Percentiles rank a stretch among this genome's conserved stretches.
These are phyloP conservation scores for Corynespora cassiicola DNA, from an alignment of 2,329 filamentous ascomycete genomes.

Conservation along the genomic window DNA sequence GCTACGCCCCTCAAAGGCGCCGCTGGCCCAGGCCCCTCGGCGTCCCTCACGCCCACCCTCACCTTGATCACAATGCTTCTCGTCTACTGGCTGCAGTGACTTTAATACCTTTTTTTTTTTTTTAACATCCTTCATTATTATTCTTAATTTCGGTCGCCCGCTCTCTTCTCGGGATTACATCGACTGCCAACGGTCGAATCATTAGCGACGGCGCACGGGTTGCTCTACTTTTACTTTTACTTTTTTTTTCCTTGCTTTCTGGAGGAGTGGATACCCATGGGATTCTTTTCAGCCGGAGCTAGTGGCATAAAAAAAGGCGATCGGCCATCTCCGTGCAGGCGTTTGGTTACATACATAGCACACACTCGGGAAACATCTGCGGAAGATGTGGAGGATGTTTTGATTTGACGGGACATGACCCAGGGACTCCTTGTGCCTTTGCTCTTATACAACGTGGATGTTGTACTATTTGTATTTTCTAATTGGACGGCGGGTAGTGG, in stretches of 20 bases:
- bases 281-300: slow-evolving; percentile 13
- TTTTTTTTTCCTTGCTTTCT: slow-evolving; percentile 10
- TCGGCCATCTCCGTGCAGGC: slow-evolving; percentile 4
- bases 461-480: slow-evolving; percentile 12
- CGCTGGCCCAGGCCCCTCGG: slow-evolving; percentile 24
- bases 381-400: neutral
- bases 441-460: too few species aligned
- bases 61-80: slow-evolving; percentile 43
- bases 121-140: slow-evolving; percentile 24
- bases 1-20: slow-evolving; percentile 49
- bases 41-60: slow-evolving; percentile 35
- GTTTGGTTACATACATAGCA: slow-evolving; percentile 4
- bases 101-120: slow-evolving; percentile 21
- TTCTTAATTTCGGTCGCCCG: too few species aligned
- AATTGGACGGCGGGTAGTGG: slow-evolving; percentile 12
- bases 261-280: slow-evolving; percentile 27
- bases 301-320: slow-evolving; percentile 14
- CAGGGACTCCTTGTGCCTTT: neutral
- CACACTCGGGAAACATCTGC: slow-evolving; percentile 4
- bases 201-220: slow-evolving; percentile 46
- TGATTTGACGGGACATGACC: neutral
- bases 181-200: slow-evolving; percentile 30
- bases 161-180: slow-evolving; percentile 15
- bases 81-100: slow-evolving; percentile 39
- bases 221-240: slow-evolving; percentile 19